Evolutionary conservation across 768 basidiomycete genomes (phyloP).

Genomic region (Panaeolus papilionaceus): DNA sequence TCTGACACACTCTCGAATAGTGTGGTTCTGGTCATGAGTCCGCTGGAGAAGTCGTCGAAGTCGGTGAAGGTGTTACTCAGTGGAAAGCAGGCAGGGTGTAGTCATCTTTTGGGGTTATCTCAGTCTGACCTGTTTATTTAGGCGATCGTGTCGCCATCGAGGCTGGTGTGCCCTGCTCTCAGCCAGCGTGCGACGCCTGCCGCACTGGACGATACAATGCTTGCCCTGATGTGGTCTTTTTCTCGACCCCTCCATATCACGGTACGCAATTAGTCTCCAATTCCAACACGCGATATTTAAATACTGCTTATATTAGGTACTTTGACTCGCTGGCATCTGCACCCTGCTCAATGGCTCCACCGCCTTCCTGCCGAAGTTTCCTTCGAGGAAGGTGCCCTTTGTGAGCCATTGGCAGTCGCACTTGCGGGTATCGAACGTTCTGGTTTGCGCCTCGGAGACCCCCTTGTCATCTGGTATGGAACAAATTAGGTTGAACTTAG

Average conservation of each 20-base stretch:
- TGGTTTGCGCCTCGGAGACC: conserved; percentile 68
- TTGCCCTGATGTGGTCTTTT: conserved; percentile 66
- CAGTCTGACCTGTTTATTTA: conserved; percentile 24
- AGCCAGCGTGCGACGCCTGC: conserved; percentile 65
- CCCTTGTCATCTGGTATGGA: conserved; percentile 62
- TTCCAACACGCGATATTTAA: not conserved
- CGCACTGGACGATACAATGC: conserved; percentile 71
- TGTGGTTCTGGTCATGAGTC: conserved; percentile 77
- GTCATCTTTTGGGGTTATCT: not conserved
- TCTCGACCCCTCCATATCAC: conserved; percentile 74
- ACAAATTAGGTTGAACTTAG: not conserved
- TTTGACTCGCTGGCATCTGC: conserved; percentile 68
- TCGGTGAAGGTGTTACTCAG: conserved; percentile 68
- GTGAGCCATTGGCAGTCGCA: conserved; percentile 72
- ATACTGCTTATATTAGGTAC: conserved; percentile 47
- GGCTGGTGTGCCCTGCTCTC: conserved; percentile 71
- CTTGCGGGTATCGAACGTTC: conserved; percentile 72
- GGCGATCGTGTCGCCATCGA: conserved; percentile 76
- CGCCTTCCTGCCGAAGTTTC: conserved; percentile 65
- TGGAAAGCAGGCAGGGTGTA: conserved; percentile 59
- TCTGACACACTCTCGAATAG: conserved; percentile 34
- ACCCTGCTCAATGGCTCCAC: conserved; percentile 73
- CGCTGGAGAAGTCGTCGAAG: conserved; percentile 68
- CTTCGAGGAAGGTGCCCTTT: conserved; percentile 72
- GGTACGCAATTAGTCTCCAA: conserved; percentile 40